Conservation (phyloP, 352 stramenopile genomes). For the Pythium sukuiense region DNA sequence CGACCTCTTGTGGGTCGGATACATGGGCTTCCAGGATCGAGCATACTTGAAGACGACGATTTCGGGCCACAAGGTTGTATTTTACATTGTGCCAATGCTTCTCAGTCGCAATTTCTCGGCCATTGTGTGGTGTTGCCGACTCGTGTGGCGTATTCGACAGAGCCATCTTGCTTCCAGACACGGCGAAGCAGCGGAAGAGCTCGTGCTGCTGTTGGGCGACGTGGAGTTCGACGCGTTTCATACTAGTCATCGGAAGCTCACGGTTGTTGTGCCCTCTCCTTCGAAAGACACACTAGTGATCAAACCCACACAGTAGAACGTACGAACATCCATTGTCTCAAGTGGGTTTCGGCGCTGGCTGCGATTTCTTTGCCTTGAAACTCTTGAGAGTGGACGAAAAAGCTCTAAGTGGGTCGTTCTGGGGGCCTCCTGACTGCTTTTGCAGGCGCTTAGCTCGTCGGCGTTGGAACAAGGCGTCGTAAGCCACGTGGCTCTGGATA, state of each 20-base stretch:
- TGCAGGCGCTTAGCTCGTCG: not conserved
- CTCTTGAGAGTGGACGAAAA: not conserved
- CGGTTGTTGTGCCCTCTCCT: not conserved
- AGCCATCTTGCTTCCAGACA: not conserved
- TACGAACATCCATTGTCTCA: not conserved
- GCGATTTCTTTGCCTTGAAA: not conserved
- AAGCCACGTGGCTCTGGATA: conserved; percentile 30
- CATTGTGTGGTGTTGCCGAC: not conserved
- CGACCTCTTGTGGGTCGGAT: not conserved
- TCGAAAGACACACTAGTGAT: not conserved
- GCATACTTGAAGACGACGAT: not conserved
- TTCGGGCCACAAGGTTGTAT: not conserved
- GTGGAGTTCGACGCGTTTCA: not conserved
- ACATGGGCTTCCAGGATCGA: not conserved
- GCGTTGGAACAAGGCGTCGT: conserved; percentile 9
- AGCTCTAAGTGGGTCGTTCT: not conserved
- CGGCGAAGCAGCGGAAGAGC: not conserved
- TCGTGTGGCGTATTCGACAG: not conserved
- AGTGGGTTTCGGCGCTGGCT: not conserved
- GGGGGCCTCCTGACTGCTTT: not conserved
- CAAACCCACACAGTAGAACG: not conserved
- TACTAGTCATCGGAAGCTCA: not conserved
- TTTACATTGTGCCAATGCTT: not conserved
- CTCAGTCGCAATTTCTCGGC: not conserved
- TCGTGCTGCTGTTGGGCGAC: not conserved